These are phyloP conservation scores for Phaeophleospora eucalypticola DNA, from an alignment of 2,329 filamentous ascomycete genomes.

Conservation along the genomic window DNA sequence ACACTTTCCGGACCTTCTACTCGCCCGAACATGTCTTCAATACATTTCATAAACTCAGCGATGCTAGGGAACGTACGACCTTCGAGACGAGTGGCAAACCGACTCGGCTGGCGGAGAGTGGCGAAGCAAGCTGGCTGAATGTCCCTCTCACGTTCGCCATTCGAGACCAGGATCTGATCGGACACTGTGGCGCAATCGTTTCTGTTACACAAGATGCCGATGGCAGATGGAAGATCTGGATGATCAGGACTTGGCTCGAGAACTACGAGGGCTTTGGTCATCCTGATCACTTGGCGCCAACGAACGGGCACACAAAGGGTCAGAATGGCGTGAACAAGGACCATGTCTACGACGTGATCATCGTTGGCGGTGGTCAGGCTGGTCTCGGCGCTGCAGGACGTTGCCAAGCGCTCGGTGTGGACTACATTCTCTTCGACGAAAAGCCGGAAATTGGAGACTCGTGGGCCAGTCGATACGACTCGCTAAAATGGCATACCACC, in stretches of 20 bases:
- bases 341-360: constrained; percentile 27
- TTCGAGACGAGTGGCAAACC: constrained; percentile 15
- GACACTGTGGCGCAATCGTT: constrained; percentile 33
- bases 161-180: constrained; percentile 20
- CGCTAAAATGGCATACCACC: constrained; percentile 39
- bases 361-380: constrained; percentile 43
- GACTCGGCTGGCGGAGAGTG: constrained; percentile 28
- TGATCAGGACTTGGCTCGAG: constrained; percentile 36
- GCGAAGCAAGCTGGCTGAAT: constrained; percentile 19
- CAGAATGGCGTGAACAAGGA: constrained; percentile 12
- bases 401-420: constrained; percentile 41
- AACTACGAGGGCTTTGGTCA: constrained; percentile 36
- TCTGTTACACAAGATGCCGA: constrained; percentile 31
- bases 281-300: constrained; percentile 29
- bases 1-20: constrained; percentile 54
- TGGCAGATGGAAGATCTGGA: constrained; percentile 39
- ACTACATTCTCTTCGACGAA: constrained; percentile 44
- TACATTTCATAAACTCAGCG: constrained; percentile 34
- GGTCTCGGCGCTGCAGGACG: constrained; percentile 44
- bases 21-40: constrained; percentile 40
- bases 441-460: constrained; percentile 43
- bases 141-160: constrained; percentile 31
- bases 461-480: constrained; percentile 46
- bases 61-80: constrained; percentile 31
- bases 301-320: constrained; percentile 13